These are phyloP conservation scores for Lichtheimia ornata DNA, from an alignment of 371 early-diverging fungal species.

Conservation along the genomic window DNA sequence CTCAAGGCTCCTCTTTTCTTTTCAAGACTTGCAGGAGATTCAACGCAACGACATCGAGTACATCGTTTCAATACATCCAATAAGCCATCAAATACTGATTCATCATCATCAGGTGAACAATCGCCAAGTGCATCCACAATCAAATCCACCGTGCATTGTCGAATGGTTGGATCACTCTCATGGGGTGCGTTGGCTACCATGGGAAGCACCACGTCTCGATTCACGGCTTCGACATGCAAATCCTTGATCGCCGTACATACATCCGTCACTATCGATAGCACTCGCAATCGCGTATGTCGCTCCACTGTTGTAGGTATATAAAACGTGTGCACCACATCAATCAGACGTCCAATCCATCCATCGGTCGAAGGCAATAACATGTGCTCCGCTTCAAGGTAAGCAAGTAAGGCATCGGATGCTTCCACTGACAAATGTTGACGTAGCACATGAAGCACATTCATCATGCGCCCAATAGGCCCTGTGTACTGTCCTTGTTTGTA, in stretches of 20 bases:
- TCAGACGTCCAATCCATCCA: conserved; percentile 60
- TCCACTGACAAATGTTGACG: conserved; percentile 60
- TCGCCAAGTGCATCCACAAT: conserved; percentile 44
- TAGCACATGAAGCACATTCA: conserved; percentile 58
- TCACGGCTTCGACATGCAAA: conserved; percentile 54
- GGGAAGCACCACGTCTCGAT: conserved; percentile 56
- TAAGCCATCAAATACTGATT: conserved; percentile 44
- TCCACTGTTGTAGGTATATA: conserved; percentile 45
- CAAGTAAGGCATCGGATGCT: conserved; percentile 55
- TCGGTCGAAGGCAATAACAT: conserved; percentile 65
- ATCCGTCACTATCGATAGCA: conserved; percentile 56
- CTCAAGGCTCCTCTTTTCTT: conserved; percentile 7
- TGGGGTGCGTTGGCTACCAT: conserved; percentile 53
- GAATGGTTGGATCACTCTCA: conserved; percentile 55
- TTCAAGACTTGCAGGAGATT: background rate
- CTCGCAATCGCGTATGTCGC: conserved; percentile 46
- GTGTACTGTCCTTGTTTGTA: conserved; percentile 27
- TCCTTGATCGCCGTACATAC: conserved; percentile 61
- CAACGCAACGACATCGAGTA: conserved; percentile 44
- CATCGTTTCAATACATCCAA: conserved; percentile 44
- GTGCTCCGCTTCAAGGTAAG: conserved; percentile 64
- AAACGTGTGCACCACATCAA: conserved; percentile 57
- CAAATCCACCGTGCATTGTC: conserved; percentile 51
- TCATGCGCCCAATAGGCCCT: conserved; percentile 52
- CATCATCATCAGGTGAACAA: conserved; percentile 20